Evolutionary conservation across 2,329 filamentous ascomycete species (phyloP).

Genomic region (Pseudodiploospora longispora): DNA sequence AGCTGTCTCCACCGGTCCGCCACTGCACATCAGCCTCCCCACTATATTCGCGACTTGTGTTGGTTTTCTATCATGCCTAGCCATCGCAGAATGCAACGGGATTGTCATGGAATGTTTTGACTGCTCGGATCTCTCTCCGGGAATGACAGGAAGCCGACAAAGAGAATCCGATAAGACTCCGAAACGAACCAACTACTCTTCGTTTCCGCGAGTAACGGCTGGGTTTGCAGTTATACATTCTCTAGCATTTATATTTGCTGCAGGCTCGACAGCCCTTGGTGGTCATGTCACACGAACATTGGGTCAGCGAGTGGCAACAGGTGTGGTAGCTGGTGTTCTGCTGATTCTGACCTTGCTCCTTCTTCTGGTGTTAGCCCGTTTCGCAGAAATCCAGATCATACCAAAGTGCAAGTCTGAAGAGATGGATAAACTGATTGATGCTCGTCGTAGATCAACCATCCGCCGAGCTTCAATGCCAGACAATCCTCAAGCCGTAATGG

Average conservation of each 20-base stretch:
- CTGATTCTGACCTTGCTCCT: constrained; percentile 57
- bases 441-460: constrained; percentile 39
- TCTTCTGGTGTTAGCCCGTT: constrained; percentile 54
- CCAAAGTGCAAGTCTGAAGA: constrained; percentile 49
- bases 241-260: constrained; percentile 61
- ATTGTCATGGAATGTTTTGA: constrained; percentile 77
- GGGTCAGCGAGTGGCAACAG: constrained; percentile 60
- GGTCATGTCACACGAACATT: constrained; percentile 58
- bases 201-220: constrained; percentile 64
- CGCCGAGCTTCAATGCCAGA: constrained; percentile 35
- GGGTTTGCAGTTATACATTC: constrained; percentile 65
- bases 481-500: constrained; percentile 30
- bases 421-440: constrained; percentile 44
- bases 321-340: constrained; percentile 59
- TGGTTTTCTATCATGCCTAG: constrained; percentile 64
- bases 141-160: constrained; percentile 52
- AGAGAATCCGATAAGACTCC: constrained; percentile 29
- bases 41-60: constrained; percentile 58
- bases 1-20: constrained; percentile 54
- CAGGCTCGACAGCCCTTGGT: constrained; percentile 58
- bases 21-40: constrained; percentile 53
- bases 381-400: constrained; percentile 60
- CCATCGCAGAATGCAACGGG: constrained; percentile 67
- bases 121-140: constrained; percentile 68
- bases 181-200: constrained; percentile 62